phyloP scores from a whole-genome alignment of 1,284 basidiomycete genomes.

The Abortiporus biennis region DNA sequence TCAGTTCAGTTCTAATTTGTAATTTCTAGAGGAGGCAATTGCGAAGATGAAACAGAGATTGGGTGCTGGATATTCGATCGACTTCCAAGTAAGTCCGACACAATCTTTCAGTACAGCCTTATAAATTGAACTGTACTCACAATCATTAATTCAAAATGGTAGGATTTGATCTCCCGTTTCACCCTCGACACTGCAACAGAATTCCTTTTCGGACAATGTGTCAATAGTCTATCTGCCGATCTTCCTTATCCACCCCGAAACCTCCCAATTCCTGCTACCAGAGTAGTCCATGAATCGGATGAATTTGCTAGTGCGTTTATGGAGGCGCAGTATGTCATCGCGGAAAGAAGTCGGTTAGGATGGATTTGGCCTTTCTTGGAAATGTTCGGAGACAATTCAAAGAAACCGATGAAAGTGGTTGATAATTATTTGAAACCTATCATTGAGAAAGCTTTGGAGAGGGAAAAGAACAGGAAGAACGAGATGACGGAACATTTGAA shows the following conservation, averaged over 20 bases:
- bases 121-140: background rate
- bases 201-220: conserved; percentile 33
- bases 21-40: conserved; percentile 3
- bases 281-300: conserved; percentile 16
- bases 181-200: conserved; percentile 24
- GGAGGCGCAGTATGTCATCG: conserved; percentile 1
- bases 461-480: conserved; percentile 25
- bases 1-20: background rate
- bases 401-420: conserved; percentile 32
- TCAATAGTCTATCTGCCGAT: conserved; percentile 24
- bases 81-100: conserved; percentile 3
- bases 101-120: conserved; percentile 2
- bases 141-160: background rate
- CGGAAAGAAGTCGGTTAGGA: conserved; percentile 6
- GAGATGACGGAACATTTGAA: conserved; percentile 23
- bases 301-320: conserved; percentile 23
- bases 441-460: conserved; percentile 30
- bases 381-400: conserved; percentile 31
- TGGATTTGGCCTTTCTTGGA: conserved; percentile 34
- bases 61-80: background rate
- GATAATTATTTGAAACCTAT: conserved; percentile 38
- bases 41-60: conserved; percentile 1
- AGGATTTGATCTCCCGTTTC: conserved; percentile 23
- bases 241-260: conserved; percentile 25
- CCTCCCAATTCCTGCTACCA: background rate